Evolutionary conservation across 768 basidiomycete genomes (phyloP).

Genomic region (Mycena rosella): DNA sequence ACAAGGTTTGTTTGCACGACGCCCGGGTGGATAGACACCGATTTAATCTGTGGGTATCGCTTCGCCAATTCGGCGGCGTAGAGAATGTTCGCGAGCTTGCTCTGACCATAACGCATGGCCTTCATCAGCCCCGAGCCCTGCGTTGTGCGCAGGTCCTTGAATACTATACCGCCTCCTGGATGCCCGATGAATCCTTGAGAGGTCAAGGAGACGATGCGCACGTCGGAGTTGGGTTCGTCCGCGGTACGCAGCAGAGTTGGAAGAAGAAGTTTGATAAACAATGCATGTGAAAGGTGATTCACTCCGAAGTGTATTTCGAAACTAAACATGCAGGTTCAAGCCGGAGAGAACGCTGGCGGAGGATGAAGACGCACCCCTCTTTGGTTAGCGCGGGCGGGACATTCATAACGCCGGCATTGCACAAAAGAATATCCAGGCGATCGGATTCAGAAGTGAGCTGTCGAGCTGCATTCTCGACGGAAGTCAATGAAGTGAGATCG

Average conservation of each 20-base stretch:
- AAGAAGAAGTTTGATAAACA: constrained; percentile 59
- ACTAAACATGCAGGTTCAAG: too few species aligned
- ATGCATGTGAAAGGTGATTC: constrained; percentile 53
- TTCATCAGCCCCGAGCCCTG: constrained; percentile 9
- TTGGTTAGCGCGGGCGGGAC: constrained; percentile 30
- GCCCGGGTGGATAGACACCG: constrained; percentile 32
- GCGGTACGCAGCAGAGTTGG: constrained; percentile 46
- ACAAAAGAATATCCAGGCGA: constrained; percentile 32
- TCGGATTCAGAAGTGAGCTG: constrained; percentile 18
- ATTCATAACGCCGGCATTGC: constrained; percentile 35
- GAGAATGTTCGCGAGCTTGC: constrained; percentile 30
- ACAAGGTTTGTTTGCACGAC: constrained; percentile 26
- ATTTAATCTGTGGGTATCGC: constrained; percentile 20
- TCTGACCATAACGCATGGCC: constrained; percentile 28
- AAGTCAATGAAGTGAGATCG: constrained; percentile 28
- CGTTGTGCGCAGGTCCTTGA: constrained; percentile 25
- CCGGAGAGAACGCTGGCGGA: too few species aligned
- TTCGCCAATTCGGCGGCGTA: constrained; percentile 26
- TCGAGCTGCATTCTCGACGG: constrained; percentile 26
- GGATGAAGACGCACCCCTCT: constrained; percentile 19
- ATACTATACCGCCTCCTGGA: constrained; percentile 25
- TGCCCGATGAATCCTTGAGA: constrained; percentile 14
- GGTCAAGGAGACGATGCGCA: constrained; percentile 49
- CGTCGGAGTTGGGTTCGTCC: constrained; percentile 40
- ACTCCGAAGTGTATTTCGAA: constrained; percentile 31